phyloP scores from a whole-genome alignment of 2,329 filamentous ascomycete genomes.

The Sporothrix pseudoabietina region DNA sequence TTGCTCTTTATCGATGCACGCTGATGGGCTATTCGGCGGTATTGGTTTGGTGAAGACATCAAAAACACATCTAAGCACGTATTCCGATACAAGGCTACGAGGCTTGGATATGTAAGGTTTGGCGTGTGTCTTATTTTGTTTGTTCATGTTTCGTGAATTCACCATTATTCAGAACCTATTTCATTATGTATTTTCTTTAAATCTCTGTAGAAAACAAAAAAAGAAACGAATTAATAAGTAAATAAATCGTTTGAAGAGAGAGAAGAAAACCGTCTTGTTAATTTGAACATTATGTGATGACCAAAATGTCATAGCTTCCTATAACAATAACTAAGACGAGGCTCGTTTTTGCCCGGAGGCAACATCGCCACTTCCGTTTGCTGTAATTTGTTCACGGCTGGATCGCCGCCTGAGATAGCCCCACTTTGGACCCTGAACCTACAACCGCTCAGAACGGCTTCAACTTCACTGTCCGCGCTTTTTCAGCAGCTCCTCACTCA shows the following conservation, averaged over 20 bases:
- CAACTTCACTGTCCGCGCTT: neutral
- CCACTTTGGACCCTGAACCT: neutral
- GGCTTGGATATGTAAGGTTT: too few species aligned
- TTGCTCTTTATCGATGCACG: neutral
- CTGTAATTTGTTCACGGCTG: neutral
- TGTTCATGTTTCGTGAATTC: too few species aligned
- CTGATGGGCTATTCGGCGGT: neutral
- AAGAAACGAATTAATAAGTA: too few species aligned
- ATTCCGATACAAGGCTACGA: neutral
- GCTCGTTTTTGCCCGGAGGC: neutral
- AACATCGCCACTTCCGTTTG: constrained; percentile 1
- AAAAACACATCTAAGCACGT: neutral
- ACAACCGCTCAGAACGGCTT: constrained; percentile 14
- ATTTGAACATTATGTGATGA: too few species aligned
- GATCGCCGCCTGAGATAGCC: neutral
- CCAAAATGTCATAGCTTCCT: too few species aligned
- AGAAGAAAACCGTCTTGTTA: too few species aligned
- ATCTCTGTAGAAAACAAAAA: too few species aligned
- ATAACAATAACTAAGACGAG: neutral
- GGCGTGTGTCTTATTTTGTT: too few species aligned
- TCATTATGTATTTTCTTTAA: too few species aligned
- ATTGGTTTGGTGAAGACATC: neutral
- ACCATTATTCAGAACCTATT: too few species aligned
- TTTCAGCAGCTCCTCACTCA: neutral
- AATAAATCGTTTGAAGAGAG: too few species aligned